Evolutionary conservation across 2,329 filamentous ascomycete species (phyloP).

Genomic region (Aspergillus ruber): DNA sequence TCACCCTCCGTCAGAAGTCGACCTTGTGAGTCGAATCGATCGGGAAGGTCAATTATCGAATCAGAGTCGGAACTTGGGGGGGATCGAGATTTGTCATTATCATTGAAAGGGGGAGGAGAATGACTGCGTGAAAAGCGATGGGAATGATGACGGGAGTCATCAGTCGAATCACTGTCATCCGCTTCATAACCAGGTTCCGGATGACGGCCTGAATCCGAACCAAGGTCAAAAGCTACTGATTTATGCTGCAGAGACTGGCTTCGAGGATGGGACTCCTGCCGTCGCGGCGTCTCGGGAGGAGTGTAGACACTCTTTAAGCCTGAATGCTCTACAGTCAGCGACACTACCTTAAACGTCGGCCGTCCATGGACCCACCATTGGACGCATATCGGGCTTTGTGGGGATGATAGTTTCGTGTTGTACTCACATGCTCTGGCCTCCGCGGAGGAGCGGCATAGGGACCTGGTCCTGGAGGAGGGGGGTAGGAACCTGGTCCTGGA

Average conservation of each 20-base stretch:
- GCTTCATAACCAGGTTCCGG: conserved; percentile 35
- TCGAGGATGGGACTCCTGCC: conserved; percentile 12
- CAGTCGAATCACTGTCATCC: conserved; percentile 36
- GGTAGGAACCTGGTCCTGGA: conserved; percentile 36
- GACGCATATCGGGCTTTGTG: conserved; percentile 29
- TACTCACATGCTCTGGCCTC: conserved; percentile 47
- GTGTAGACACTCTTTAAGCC: conserved; percentile 11
- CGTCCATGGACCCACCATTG: conserved; percentile 38
- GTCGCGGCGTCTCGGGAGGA: conserved; percentile 7
- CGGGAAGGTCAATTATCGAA: conserved; percentile 38
- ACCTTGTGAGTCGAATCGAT: conserved; percentile 39
- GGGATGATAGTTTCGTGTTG: conserved; percentile 28
- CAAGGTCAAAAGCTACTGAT: conserved; percentile 28
- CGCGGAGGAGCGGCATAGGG: conserved; percentile 34
- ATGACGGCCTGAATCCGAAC: conserved; percentile 3
- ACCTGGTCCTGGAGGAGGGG: conserved; percentile 22
- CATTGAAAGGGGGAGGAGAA: conserved; percentile 14
- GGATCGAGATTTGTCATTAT: neutral
- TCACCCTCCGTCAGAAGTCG: conserved; percentile 26
- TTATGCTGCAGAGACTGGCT: conserved; percentile 24
- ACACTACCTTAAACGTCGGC: conserved; percentile 4
- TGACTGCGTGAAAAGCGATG: conserved; percentile 12
- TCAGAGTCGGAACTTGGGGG: conserved; percentile 29
- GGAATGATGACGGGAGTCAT: conserved; percentile 16
- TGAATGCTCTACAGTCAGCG: conserved; percentile 10